Evolutionary conservation across 192 early-diverging fungal species (phyloP).

Genomic region (Backusella liffmaniae): DNA sequence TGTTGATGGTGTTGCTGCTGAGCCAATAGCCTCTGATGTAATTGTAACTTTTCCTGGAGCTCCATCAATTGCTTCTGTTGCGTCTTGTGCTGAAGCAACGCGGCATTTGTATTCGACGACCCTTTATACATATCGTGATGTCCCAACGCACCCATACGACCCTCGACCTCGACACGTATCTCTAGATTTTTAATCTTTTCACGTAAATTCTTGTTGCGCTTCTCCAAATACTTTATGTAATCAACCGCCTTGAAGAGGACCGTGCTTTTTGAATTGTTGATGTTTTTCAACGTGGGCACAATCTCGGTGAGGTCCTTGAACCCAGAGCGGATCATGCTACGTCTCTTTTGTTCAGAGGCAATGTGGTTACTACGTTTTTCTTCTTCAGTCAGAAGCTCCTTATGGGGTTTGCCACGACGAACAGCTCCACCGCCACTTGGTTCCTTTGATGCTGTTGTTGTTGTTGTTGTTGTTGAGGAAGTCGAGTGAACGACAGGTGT

Average conservation of each 20-base stretch:
- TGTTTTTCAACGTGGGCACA: slow-evolving; percentile 66
- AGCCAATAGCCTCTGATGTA: slow-evolving; percentile 1
- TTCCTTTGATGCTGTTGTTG: not conserved
- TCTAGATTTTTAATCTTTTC: slow-evolving; percentile 30
- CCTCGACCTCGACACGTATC: slow-evolving; percentile 29
- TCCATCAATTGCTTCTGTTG: slow-evolving; percentile 13
- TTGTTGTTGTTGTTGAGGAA: not conserved
- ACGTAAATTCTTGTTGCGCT: slow-evolving; percentile 45
- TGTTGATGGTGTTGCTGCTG: not conserved
- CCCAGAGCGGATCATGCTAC: slow-evolving; percentile 75
- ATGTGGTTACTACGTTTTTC: slow-evolving; percentile 79
- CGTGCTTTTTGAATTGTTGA: slow-evolving; percentile 66
- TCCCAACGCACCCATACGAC: slow-evolving; percentile 12
- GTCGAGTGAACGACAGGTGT: not conserved
- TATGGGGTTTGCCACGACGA: slow-evolving; percentile 41
- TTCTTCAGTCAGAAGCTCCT: slow-evolving; percentile 72
- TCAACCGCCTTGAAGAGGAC: slow-evolving; percentile 74
- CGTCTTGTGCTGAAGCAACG: slow-evolving; percentile 15
- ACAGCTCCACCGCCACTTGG: not conserved
- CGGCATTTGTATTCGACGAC: not conserved
- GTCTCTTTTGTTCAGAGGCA: slow-evolving; percentile 71
- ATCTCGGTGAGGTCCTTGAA: slow-evolving; percentile 90
- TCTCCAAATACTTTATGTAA: slow-evolving; percentile 62
- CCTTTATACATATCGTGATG: not conserved
- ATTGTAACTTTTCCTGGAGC: slow-evolving; percentile 8